phyloP scores from a whole-genome alignment of 768 basidiomycete species.

The Suillus occidentalis region DNA sequence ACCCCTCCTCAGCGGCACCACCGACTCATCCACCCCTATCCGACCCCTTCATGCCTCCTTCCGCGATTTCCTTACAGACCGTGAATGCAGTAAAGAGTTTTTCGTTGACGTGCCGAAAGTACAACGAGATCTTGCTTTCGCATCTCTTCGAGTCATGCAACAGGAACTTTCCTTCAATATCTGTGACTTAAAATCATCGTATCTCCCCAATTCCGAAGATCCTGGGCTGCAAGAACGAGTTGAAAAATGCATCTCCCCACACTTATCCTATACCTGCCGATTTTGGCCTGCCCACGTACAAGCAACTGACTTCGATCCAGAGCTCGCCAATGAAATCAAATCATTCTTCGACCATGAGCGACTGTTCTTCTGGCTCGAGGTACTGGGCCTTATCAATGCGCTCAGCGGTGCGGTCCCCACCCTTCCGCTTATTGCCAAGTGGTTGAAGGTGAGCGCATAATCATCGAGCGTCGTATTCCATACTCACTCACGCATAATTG shows the following conservation, averaged over 20 bases:
- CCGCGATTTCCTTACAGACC: not conserved
- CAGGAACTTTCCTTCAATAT: not conserved
- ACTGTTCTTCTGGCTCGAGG: not conserved
- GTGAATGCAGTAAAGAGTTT: not conserved
- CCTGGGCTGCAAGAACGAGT: not conserved
- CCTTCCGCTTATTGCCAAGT: not conserved
- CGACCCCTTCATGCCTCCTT: not conserved
- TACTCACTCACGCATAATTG: not conserved
- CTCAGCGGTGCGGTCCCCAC: not conserved
- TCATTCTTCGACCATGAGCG: not conserved
- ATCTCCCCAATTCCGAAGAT: not conserved
- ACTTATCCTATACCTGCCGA: not conserved
- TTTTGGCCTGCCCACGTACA: not conserved
- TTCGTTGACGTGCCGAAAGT: not conserved
- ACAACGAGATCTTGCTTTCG: not conserved
- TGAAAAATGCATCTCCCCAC: not conserved
- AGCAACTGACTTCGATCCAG: not conserved
- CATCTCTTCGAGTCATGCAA: not conserved
- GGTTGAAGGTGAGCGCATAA: not conserved
- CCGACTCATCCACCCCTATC: not conserved
- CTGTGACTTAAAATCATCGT: not conserved
- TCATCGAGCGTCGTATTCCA: not conserved
- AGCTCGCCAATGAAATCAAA: not conserved
- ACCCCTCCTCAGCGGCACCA: not conserved
- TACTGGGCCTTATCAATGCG: not conserved